Percentiles rank a stretch among this genome's conserved stretches.
Conservation (phyloP, 306 rosid species). For the Rosa persica region DNA sequence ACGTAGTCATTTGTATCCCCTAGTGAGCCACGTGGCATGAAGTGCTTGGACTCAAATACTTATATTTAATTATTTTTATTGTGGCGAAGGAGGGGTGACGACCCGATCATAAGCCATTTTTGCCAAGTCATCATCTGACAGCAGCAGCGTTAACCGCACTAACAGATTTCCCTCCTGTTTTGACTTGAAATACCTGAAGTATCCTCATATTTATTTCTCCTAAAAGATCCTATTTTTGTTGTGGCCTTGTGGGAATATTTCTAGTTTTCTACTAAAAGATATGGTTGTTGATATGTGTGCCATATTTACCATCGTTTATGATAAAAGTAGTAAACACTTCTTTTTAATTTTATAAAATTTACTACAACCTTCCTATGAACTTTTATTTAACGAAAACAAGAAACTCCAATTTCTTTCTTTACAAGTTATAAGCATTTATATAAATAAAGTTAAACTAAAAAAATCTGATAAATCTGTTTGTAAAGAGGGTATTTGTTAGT, state of each 20-base stretch:
- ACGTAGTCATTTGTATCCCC: slow-evolving; percentile 9
- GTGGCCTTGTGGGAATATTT: neutral
- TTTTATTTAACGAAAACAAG: too few species aligned
- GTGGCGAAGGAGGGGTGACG: neutral
- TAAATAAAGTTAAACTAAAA: too few species aligned
- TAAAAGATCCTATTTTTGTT: neutral
- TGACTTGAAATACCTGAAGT: neutral
- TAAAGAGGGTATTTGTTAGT: too few species aligned
- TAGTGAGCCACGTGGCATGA: slow-evolving; percentile 38
- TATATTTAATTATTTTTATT: neutral
- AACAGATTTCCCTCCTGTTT: neutral
- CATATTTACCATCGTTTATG: slow-evolving; percentile 1
- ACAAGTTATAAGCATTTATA: too few species aligned
- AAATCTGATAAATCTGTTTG: too few species aligned
- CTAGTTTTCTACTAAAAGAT: neutral
- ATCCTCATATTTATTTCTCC: neutral
- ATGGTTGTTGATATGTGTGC: slow-evolving; percentile 37
- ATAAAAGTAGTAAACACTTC: too few species aligned
- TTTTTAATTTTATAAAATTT: too few species aligned
- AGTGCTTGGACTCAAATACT: slow-evolving; percentile 14
- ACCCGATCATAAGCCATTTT: slow-evolving; percentile 20
- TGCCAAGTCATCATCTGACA: slow-evolving; percentile 4
- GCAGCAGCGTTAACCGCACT: slow-evolving; percentile 2
- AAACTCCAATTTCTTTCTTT: too few species aligned
- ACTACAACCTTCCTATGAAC: too few species aligned